Base-by-base conservation (phyloP, 169 alveolate species). In the Cryptosporidium meleagridis region DNA sequence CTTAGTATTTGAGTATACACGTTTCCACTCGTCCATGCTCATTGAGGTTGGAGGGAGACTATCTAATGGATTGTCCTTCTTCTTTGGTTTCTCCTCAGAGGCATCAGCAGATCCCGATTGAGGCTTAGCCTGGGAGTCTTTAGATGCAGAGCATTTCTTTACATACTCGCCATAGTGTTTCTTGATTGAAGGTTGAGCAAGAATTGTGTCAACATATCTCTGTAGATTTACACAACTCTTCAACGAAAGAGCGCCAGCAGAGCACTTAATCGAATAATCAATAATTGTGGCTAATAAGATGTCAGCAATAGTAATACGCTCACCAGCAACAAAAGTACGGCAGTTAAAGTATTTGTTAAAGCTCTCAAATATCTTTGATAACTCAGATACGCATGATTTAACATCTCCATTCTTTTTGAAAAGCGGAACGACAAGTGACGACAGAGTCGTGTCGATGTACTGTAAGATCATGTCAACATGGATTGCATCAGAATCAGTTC, bases 21-120 rank as follows among this genome's bases (percentile, higher is more conserved):
- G 96, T 91, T 98, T 97, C 99, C 99, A 97, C 53, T 95, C 97
- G 85, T 97, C 98, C 51, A 98, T 80, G 53, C 89, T 94, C 91
- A 97, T 95, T 12, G 94, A 71, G 35, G 98, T 72, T 55, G 97
- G 97, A 26, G 99, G 99, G 65, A 95, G 94, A 67, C 91, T 92
- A 75, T 96, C 99, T 45, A 94, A 44, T 61, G 95, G 96, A 53
- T 96, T 94, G 37, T 92, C 93, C 26, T 91, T 80, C 86, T 95
- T 95, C 93, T 94, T 93, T 55, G 91, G 45, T 52, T 87, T 92
- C 70, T 85, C 91, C 73, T 95, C 94, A 69, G 92, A 92, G 65
- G 70, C 55, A 52, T 87, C 86, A 67, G 91, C 86, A 73, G 93
- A 65, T 23, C 85, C 51, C 61, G 92, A 65, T 35, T 80, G 62